Evolutionary conservation across 169 alveolate species (phyloP).

Genomic region (Plasmodium reichenowi): DNA sequence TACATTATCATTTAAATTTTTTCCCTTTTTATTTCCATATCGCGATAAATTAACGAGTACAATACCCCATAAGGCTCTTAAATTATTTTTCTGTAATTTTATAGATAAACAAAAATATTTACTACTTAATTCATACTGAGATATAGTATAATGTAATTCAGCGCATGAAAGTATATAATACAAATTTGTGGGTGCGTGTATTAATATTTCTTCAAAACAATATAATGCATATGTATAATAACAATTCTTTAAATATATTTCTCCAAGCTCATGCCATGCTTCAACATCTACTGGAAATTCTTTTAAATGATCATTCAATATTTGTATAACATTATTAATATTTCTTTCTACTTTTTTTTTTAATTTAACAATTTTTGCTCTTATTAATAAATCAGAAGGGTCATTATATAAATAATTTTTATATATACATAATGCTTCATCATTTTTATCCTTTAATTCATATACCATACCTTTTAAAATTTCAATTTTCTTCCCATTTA

Average conservation of each 20-base stretch:
- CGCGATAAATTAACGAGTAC: conserved; percentile 30
- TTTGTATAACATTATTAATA: conserved; percentile 70
- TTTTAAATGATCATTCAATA: conserved; percentile 76
- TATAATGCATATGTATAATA: conserved; percentile 59
- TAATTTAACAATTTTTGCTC: conserved; percentile 68
- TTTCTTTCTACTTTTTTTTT: conserved; percentile 48
- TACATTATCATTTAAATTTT: conserved; percentile 39
- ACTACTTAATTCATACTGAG: conserved; percentile 48
- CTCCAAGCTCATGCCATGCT: conserved; percentile 79
- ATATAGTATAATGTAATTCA: conserved; percentile 75
- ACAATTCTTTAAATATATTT: conserved; percentile 53
- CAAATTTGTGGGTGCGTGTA: conserved; percentile 56
- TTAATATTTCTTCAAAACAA: conserved; percentile 73
- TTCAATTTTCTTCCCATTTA: conserved; percentile 56
- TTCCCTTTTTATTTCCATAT: conserved; percentile 26
- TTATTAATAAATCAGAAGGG: conserved; percentile 36
- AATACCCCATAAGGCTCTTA: conserved; percentile 78
- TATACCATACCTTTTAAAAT: conserved; percentile 65
- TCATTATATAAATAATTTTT: conserved; percentile 27
- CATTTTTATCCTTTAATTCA: conserved; percentile 53
- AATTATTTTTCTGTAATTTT: conserved; percentile 45
- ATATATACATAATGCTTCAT: conserved; percentile 61
- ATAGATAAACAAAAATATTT: conserved; percentile 77
- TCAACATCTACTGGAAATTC: conserved; percentile 77
- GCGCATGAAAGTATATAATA: conserved; percentile 76